Evolutionary conservation across 1,284 basidiomycete genomes (phyloP), one percentile per base, ranked within the genome.

Genomic region (Cutaneotrichosporon dermatis): DNA sequence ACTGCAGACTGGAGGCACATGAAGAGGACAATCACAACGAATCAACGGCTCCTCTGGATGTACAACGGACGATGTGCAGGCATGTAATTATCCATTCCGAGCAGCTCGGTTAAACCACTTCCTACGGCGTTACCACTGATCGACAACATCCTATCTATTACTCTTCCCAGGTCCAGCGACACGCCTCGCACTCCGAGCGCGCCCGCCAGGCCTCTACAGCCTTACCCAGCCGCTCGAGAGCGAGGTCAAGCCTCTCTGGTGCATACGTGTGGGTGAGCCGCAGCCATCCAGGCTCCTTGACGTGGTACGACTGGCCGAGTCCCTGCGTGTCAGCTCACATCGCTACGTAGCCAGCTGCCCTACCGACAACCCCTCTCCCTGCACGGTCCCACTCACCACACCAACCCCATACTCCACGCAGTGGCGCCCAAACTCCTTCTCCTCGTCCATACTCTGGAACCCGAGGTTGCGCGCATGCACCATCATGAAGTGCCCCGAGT

Each of bases 401-500:
- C 45, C 50, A 2, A 60, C 59, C 11, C 59, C 54, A 13, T 42
- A 34, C 35, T 42, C 46, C 1, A 56, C 48, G 15, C 54, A 53
- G 35, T 35, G 37, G 2, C 51, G 54, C 33, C 25, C 45, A 40
- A 64, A 57, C 6, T 51, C 51, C 39, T 44, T 52, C 52, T 64
- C 62, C 35, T 61, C 57, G 3, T 59, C 62, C 9, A 59, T 57
- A 1, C 42, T 52, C 55, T 39, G 51, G 43, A 64, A 16, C 41
- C 49, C 51, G 6, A 61, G 54, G 6, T 41, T 43, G 12, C 55
- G 44, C 39, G 50, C 55, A 45, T 64, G 59, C 36, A 64, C 52
- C 42, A 64, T 54, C 48, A 61, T 61, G 37, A 64, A 64, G 62
- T 64, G 62, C 10, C 59, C 59, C 66, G 75, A 73, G 56, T 74